Conservation (phyloP, 768 basidiomycete species). For the Suillus subalutaceus region DNA sequence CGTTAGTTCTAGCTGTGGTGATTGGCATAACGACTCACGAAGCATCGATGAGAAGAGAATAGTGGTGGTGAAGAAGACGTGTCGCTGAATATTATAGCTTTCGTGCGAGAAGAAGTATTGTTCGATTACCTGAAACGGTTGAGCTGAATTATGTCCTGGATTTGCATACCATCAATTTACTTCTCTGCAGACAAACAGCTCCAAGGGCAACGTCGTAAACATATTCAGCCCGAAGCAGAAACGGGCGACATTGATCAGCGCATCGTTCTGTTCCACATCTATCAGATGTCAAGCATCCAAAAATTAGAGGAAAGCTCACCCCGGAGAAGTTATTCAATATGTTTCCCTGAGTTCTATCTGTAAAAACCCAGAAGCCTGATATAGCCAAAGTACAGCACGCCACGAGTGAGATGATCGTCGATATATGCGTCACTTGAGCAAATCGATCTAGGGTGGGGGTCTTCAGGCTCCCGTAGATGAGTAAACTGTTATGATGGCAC, state of each 20-base stretch:
- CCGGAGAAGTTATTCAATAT: slow-evolving; percentile 92
- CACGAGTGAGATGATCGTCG: slow-evolving; percentile 80
- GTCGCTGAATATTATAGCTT: slow-evolving; percentile 77
- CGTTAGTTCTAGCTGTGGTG: background rate
- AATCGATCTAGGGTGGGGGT: slow-evolving; percentile 96
- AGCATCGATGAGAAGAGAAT: slow-evolving; percentile 83
- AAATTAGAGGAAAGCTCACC: slow-evolving; percentile 40
- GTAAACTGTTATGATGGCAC: slow-evolving; percentile 95
- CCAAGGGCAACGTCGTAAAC: slow-evolving; percentile 97
- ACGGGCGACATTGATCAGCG: slow-evolving; percentile 93
- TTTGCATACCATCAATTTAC: slow-evolving; percentile 38
- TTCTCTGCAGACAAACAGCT: slow-evolving; percentile 97
- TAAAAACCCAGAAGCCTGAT: slow-evolving; percentile 87
- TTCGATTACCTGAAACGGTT: slow-evolving; percentile 74
- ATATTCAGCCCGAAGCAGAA: slow-evolving; percentile 96
- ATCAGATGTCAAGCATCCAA: background rate
- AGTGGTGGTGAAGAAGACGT: slow-evolving; percentile 87
- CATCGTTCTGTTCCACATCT: slow-evolving; percentile 55
- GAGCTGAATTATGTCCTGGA: background rate
- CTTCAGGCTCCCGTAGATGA: slow-evolving; percentile 92
- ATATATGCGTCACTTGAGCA: slow-evolving; percentile 89
- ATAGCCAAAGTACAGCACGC: slow-evolving; percentile 86
- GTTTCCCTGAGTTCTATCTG: slow-evolving; percentile 92
- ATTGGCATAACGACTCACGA: slow-evolving; percentile 48
- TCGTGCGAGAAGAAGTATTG: slow-evolving; percentile 95